Evolutionary conservation across 2,329 filamentous ascomycete species (phyloP).

Genomic region (Arthrobotrys megalospora): DNA sequence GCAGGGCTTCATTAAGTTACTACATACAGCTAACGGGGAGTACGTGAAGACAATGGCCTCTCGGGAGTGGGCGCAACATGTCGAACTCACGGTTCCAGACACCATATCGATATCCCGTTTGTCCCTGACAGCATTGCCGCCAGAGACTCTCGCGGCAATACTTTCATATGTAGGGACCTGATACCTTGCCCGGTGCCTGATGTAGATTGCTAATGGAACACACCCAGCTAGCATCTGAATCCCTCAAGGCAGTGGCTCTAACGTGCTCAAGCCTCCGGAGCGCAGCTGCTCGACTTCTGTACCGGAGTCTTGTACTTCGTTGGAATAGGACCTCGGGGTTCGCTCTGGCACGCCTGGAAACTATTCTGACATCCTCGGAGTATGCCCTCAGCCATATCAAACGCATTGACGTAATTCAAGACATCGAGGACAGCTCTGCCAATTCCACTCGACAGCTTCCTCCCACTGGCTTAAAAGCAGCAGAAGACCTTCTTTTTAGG

Average conservation of each 20-base stretch:
- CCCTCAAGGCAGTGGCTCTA: constrained; percentile 29
- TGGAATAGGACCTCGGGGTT: constrained; percentile 28
- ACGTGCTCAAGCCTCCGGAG: constrained; percentile 25
- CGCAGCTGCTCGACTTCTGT: constrained; percentile 21
- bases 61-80: not conserved
- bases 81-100: not conserved
- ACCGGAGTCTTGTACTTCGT: constrained; percentile 26
- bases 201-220: not conserved
- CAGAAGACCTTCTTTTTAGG: constrained; percentile 28
- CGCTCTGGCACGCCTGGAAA: constrained; percentile 8
- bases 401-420: constrained; percentile 31
- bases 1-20: too few species aligned
- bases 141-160: not conserved
- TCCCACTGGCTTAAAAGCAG: constrained; percentile 2
- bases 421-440: not conserved
- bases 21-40: too few species aligned
- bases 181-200: too few species aligned
- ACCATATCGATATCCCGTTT: not conserved
- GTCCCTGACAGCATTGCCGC: not conserved
- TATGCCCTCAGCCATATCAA: constrained; percentile 22
- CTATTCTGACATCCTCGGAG: constrained; percentile 30
- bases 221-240: constrained; percentile 3
- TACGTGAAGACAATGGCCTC: not conserved
- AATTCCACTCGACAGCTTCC: constrained; percentile 7
- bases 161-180: not conserved